phyloP scores from a whole-genome alignment of 192 early-diverging fungal species.

The Funneliformis mosseae region DNA sequence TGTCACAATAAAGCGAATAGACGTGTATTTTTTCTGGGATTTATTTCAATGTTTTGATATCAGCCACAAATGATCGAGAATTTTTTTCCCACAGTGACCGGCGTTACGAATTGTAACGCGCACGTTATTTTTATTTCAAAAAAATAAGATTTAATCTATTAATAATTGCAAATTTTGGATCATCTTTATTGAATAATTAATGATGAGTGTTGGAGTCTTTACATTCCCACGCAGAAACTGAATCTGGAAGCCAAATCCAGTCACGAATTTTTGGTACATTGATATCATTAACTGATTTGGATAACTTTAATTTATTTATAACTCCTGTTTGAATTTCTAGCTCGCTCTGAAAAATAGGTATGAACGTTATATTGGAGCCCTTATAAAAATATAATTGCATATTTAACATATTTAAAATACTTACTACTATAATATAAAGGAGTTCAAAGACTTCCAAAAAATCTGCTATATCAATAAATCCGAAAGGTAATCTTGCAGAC shows the following conservation, averaged over 20 bases:
- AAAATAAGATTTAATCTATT: not conserved
- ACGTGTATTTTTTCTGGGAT: not conserved
- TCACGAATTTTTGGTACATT: constrained; percentile 20
- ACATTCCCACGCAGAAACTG: constrained; percentile 25
- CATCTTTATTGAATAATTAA: constrained; percentile 13
- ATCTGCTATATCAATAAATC: constrained; percentile 4
- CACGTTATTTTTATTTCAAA: not conserved
- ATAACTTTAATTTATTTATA: constrained; percentile 23
- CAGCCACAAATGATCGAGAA: too few species aligned
- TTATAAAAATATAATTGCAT: not conserved
- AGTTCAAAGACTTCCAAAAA: too few species aligned
- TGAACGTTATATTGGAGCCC: constrained; percentile 1
- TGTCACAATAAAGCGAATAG: not conserved
- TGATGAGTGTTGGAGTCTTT: not conserved
- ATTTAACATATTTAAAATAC: not conserved
- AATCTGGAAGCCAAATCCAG: constrained; percentile 17
- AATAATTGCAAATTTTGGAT: constrained; percentile 4
- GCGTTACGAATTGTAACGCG: not conserved
- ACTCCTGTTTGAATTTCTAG: constrained; percentile 1
- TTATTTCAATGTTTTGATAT: too few species aligned
- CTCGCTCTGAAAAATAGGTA: constrained; percentile 7
- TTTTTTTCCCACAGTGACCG: not conserved
- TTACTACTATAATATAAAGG: too few species aligned
- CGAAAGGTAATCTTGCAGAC: constrained; percentile 18
- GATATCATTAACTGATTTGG: constrained; percentile 2